phyloP scores from a whole-genome alignment of 345 rosid species.

The Excoecaria cochinchinensis region DNA sequence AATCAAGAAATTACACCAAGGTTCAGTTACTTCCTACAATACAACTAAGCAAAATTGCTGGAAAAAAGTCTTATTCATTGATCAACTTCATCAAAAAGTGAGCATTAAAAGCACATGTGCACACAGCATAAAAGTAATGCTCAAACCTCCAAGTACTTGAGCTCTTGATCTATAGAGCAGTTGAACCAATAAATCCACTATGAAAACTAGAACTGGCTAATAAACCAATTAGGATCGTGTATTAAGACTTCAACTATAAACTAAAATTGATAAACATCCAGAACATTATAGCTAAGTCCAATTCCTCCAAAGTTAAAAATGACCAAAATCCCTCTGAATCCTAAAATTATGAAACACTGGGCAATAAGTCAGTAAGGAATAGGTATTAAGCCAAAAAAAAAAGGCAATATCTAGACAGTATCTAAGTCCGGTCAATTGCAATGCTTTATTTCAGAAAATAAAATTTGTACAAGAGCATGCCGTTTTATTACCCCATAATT shows the following conservation, averaged over 20 bases:
- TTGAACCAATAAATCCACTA: neutral
- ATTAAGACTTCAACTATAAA: neutral
- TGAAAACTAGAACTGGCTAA: neutral
- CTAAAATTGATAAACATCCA: neutral
- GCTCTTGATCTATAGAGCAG: neutral
- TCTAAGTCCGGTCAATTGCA: neutral
- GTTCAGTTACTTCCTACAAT: neutral
- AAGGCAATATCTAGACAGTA: neutral
- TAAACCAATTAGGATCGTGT: neutral
- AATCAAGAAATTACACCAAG: neutral
- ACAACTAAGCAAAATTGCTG: neutral
- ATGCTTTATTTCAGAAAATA: neutral
- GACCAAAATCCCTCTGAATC: no score
- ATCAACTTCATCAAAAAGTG: neutral
- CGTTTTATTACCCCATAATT: neutral
- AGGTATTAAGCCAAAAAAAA: neutral
- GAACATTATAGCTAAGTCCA: neutral
- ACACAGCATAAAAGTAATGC: neutral
- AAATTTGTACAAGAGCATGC: neutral
- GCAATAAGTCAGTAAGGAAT: neutral
- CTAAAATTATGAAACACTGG: no score
- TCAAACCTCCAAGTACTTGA: neutral
- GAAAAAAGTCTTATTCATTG: neutral
- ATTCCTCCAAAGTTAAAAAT: neutral
- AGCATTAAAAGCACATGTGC: neutral